Evolutionary conservation across 176 grass and related monocot genomes (phyloP).

Genomic region (Oryza australiensis): DNA sequence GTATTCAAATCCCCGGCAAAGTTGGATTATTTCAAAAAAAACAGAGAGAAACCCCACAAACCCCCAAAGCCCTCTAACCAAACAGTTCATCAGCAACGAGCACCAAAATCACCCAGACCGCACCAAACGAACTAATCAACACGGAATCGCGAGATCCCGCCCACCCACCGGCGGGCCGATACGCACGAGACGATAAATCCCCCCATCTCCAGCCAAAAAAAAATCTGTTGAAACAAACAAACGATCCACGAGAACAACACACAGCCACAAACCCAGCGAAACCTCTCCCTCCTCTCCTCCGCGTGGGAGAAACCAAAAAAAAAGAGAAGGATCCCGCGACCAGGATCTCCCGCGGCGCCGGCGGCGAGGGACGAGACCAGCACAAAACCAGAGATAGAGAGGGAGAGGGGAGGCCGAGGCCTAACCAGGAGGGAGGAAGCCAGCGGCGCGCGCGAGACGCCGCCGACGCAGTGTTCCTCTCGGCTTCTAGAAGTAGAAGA

Average conservation of each 20-base stretch:
- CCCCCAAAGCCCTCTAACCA: not conserved
- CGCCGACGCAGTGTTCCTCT: not conserved
- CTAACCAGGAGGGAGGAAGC: not conserved
- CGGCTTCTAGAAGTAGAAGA: not conserved
- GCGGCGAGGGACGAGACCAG: not conserved
- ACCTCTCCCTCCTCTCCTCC: too few species aligned
- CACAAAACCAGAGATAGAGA: not conserved
- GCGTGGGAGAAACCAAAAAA: not conserved
- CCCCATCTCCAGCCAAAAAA: not conserved
- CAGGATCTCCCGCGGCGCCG: not conserved
- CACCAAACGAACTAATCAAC: not conserved
- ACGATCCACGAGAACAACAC: not conserved
- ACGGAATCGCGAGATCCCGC: not conserved
- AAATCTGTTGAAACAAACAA: not conserved
- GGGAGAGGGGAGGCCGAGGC: not conserved
- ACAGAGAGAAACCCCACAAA: not conserved
- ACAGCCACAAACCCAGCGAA: not conserved
- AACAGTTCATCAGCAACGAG: not conserved
- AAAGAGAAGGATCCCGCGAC: not conserved
- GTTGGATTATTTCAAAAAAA: not conserved
- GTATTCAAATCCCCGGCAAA: not conserved
- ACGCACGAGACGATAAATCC: not conserved
- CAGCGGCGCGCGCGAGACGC: conserved; percentile 12
- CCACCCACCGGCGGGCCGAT: not conserved
- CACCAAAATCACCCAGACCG: conserved; percentile 1